Base-by-base conservation (phyloP, 1,139 yeast genomes). In the Blastobotrys illinoisensis region DNA sequence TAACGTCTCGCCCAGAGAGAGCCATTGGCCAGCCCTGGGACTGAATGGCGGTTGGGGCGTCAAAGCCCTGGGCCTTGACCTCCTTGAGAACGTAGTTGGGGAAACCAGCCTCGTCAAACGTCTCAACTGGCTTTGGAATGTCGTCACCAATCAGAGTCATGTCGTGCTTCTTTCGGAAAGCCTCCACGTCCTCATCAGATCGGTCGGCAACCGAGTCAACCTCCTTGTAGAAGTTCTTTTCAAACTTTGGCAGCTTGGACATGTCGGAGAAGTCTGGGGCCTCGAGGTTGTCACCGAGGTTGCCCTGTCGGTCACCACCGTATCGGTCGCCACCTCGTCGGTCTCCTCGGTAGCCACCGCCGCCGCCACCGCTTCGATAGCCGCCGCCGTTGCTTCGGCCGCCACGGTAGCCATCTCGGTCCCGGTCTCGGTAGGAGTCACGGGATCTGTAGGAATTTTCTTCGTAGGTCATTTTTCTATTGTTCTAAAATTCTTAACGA, bases 11-110 rank as follows among this genome's bases (percentile, higher is more conserved):
- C 79, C 99, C 99, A 67, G 93, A 85, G 60, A 91, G 80, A 70
- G 99, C 99, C 99, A 93, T 93, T 60, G 99, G 99, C 99, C 99
- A 93, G 77, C 99, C 99, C 78, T 95, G 99, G 74, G 97, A 88
- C 78, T 93, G 99, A 71, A 93, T 93, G 62, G 89, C 89, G 56
- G 99, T 93, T 66, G 99, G 99, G 62, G 79, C 82, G 57, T 86
- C 95, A 78, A 93, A 93, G 58, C 98, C 98, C 75, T 88, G 93
- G 58, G 85, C 85, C 76, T 87, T 83, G 65, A 93, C 90, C 77
- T 93, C 97, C 62, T 76, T 79, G 70, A 93, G 79, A 47, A 93
- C 98, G 69, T 93, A 91, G 64, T 83, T 88, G 61, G 98, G 98
- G 81, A 91, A 91, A 49, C 97, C 97, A 68, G 96, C 96, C 77